Evolutionary conservation across 2,329 filamentous ascomycete genomes (phyloP).

Genomic region (Tolypocladium album): DNA sequence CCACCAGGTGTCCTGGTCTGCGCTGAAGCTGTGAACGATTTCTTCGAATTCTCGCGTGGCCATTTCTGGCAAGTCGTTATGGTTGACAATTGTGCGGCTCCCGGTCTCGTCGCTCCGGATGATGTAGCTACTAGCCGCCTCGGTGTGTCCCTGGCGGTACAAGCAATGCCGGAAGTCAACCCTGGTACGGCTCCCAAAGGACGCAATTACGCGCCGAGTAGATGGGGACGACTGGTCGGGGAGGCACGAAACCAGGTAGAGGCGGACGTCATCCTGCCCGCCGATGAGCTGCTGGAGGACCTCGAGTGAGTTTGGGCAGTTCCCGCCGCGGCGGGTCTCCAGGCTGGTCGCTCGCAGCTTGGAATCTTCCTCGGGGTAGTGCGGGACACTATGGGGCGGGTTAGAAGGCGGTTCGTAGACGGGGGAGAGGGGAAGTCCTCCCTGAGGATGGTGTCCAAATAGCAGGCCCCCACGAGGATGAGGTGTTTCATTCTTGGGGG

Average conservation of each 20-base stretch:
- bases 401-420: not conserved
- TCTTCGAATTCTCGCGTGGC: conserved; percentile 45
- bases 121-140: conserved; percentile 60
- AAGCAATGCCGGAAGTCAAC: conserved; percentile 47
- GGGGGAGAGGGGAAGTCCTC: conserved; percentile 19
- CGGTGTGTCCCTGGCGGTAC: conserved; percentile 40
- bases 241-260: conserved; percentile 40
- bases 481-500: conserved; percentile 38
- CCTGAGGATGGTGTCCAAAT: conserved; percentile 62
- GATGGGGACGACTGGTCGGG: conserved; percentile 41
- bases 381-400: conserved; percentile 39
- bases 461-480: conserved; percentile 56
- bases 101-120: conserved; percentile 48
- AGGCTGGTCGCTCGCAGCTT: conserved; percentile 57
- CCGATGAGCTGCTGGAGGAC: conserved; percentile 54
- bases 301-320: conserved; percentile 61
- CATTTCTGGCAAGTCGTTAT: conserved; percentile 60
- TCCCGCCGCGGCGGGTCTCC: conserved; percentile 55
- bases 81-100: conserved; percentile 60
- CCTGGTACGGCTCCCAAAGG: conserved; percentile 31
- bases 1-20: conserved; percentile 43
- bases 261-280: conserved; percentile 11
- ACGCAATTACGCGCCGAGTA: conserved; percentile 39
- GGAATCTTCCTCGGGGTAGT: conserved; percentile 59
- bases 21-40: conserved; percentile 27